These are phyloP conservation scores for Gyromitra esculenta DNA, from an alignment of 2,329 filamentous ascomycete genomes.

Conservation along the genomic window DNA sequence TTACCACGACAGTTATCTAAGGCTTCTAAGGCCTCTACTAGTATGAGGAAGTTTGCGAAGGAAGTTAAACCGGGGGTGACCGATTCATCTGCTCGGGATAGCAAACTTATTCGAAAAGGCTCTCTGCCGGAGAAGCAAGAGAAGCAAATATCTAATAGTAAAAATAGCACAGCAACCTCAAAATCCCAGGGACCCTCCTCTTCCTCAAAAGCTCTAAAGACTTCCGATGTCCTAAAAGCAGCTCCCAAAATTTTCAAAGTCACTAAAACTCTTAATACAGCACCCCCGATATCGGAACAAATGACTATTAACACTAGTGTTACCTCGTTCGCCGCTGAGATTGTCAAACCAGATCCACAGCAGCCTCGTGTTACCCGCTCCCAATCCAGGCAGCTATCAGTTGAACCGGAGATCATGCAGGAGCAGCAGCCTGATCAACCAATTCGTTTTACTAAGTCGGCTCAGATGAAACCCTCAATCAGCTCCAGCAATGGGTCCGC, in stretches of 20 bases:
- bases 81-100: slow-evolving; percentile 9
- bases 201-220: background rate
- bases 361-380: slow-evolving; percentile 17
- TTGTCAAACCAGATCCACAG: background rate
- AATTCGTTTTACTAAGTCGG: slow-evolving; percentile 9
- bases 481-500: slow-evolving; percentile 1
- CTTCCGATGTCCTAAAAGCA: background rate
- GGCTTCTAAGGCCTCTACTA: slow-evolving; percentile 1
- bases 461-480: background rate
- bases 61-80: slow-evolving; percentile 25
- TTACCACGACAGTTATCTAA: slow-evolving; percentile 14
- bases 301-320: background rate
- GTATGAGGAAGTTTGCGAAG: slow-evolving; percentile 34
- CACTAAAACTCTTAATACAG: background rate
- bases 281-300: slow-evolving; percentile 3
- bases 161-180: slow-evolving; percentile 25
- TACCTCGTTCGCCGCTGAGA: slow-evolving; percentile 14
- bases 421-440: slow-evolving; percentile 11
- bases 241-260: background rate
- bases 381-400: slow-evolving; percentile 34
- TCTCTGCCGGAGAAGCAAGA: slow-evolving; percentile 9
- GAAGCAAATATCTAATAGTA: slow-evolving; percentile 13
- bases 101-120: slow-evolving; percentile 9
- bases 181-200: slow-evolving; percentile 18
- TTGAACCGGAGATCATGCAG: slow-evolving; percentile 1